phyloP scores from a whole-genome alignment of 2,329 filamentous ascomycete genomes.

The Xylariaceae sp. region DNA sequence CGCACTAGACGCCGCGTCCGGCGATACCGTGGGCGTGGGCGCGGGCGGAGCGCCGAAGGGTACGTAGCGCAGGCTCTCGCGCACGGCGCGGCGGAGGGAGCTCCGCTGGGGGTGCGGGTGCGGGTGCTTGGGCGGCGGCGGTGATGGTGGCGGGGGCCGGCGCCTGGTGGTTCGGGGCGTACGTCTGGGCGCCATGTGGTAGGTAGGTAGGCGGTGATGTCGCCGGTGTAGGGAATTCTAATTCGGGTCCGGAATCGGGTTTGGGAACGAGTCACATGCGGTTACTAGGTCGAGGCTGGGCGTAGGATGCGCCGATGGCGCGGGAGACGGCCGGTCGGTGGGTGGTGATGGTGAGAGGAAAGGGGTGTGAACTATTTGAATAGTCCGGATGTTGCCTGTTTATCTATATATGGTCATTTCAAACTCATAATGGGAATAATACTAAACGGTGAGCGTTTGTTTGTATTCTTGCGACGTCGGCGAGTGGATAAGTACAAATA shows the following conservation, averaged over 20 bases:
- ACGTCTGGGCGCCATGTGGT: not conserved
- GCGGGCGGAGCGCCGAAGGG: not conserved
- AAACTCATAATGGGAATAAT: not conserved
- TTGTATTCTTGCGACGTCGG: not conserved
- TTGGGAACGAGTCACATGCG: no score
- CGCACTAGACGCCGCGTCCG: no score
- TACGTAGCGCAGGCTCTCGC: constrained; percentile 10
- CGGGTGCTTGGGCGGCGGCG: not conserved
- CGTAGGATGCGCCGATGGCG: no score
- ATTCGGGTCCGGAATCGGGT: no score
- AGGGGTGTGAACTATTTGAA: no score
- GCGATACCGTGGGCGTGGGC: no score
- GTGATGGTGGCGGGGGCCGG: not conserved
- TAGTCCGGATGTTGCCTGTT: not conserved
- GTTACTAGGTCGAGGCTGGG: no score
- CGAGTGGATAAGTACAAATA: not conserved
- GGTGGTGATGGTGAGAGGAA: no score
- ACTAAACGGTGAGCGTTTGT: not conserved
- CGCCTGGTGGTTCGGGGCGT: constrained; percentile 1
- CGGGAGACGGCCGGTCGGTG: no score
- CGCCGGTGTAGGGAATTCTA: not conserved
- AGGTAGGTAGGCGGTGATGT: not conserved
- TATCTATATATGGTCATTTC: not conserved
- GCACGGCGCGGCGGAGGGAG: constrained; percentile 23
- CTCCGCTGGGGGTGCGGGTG: constrained; percentile 18